These are phyloP conservation scores for Trifolium subterraneum DNA, from an alignment of 306 rosid species.

Conservation along the genomic window DNA sequence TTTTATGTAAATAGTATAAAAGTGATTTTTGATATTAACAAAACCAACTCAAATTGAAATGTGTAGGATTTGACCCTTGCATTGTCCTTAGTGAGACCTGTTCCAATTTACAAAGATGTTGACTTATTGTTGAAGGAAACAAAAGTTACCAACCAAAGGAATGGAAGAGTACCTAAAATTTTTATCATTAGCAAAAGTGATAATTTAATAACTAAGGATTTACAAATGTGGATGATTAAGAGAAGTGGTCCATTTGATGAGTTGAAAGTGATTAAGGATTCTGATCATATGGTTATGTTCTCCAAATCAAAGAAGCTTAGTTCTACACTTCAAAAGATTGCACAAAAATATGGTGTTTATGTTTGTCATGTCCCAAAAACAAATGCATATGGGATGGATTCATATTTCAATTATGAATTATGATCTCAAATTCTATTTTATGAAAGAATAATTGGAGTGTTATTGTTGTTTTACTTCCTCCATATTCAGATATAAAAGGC, in stretches of 20 bases:
- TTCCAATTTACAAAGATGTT: not conserved
- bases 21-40: too few species aligned
- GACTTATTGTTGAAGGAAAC: slow-evolving; percentile 23
- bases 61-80: slow-evolving; percentile 49
- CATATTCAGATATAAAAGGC: too few species aligned
- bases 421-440: too few species aligned
- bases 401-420: too few species aligned
- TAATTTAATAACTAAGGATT: not conserved
- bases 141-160: slow-evolving; percentile 31
- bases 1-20: too few species aligned
- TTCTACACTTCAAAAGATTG: slow-evolving; percentile 38
- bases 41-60: not conserved
- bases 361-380: too few species aligned
- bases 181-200: slow-evolving; percentile 45
- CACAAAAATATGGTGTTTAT: not conserved
- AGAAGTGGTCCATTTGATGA: slow-evolving; percentile 44
- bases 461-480: too few species aligned
- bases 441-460: too few species aligned
- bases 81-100: slow-evolving; percentile 41
- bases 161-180: slow-evolving; percentile 49
- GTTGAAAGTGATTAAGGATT: slow-evolving; percentile 35
- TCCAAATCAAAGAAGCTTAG: slow-evolving; percentile 36
- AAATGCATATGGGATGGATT: too few species aligned
- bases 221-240: slow-evolving; percentile 48
- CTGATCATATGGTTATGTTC: slow-evolving; percentile 62